These are phyloP conservation scores for Trichoderma sp. DNA, from an alignment of 2,329 filamentous ascomycete species.

Conservation along the genomic window DNA sequence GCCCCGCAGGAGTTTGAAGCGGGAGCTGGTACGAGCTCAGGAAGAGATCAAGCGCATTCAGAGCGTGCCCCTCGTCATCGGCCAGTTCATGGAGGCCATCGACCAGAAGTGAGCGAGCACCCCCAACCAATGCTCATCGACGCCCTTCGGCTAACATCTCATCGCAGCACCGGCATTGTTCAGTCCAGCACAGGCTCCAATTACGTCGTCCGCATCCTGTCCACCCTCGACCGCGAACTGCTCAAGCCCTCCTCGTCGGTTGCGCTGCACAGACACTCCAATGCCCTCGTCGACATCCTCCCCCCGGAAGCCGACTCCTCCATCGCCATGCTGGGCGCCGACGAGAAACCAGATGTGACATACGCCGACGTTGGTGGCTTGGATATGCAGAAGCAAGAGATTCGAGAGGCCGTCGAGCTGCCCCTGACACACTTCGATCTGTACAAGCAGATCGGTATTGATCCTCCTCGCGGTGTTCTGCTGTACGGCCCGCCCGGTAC, in stretches of 20 bases:
- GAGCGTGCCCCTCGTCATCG: constrained; percentile 95
- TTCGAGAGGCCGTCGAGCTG: constrained; percentile 94
- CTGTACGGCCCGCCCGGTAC: constrained; percentile 95
- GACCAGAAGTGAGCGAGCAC: constrained; percentile 79
- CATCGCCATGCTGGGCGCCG: constrained; percentile 94
- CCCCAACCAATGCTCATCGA: no score
- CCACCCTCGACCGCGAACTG: constrained; percentile 95
- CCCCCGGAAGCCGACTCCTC: constrained; percentile 98
- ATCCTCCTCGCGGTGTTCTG: constrained; percentile 92
- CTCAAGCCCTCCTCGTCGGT: constrained; percentile 98
- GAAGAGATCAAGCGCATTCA: constrained; percentile 99
- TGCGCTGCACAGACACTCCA: constrained; percentile 95
- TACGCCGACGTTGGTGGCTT: constrained; percentile 97
- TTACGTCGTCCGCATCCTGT: constrained; percentile 97
- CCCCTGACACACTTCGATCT: constrained; percentile 97
- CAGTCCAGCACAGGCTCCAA: constrained; percentile 98
- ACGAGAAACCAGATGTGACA: constrained; percentile 97
- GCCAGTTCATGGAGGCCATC: constrained; percentile 99
- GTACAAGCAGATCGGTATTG: constrained; percentile 99
- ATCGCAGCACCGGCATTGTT: constrained; percentile 85
- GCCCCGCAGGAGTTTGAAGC: constrained; percentile 77
- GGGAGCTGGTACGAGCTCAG: constrained; percentile 93
- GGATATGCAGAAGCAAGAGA: constrained; percentile 99
- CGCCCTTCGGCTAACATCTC: not conserved
- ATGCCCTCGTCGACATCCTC: constrained; percentile 96